phyloP scores from a whole-genome alignment of 495 filamentous ascomycete genomes.

The Hypomontagnella submonticulosa region DNA sequence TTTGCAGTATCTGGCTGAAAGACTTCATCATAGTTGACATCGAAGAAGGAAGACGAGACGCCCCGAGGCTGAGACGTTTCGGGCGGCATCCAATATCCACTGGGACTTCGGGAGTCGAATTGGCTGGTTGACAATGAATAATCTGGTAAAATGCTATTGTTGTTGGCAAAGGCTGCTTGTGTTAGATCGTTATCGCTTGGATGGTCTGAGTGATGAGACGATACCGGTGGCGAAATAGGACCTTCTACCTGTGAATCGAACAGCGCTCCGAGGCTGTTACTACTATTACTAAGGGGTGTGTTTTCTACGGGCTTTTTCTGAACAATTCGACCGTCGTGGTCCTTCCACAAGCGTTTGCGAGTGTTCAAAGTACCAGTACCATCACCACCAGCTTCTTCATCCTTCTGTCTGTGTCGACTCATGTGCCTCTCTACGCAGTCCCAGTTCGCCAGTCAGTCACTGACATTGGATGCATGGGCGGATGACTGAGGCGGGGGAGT shows the following conservation, averaged over 20 bases:
- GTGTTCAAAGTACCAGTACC: constrained; percentile 69
- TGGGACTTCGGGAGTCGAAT: constrained; percentile 24
- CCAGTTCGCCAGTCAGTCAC: constrained; percentile 32
- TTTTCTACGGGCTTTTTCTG: constrained; percentile 52
- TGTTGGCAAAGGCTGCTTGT: constrained; percentile 18
- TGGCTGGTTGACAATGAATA: constrained; percentile 24
- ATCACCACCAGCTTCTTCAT: constrained; percentile 68
- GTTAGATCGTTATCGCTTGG: constrained; percentile 26
- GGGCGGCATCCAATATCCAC: constrained; percentile 28
- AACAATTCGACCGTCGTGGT: constrained; percentile 66
- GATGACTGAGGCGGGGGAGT: constrained; percentile 12
- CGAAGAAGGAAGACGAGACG: constrained; percentile 32
- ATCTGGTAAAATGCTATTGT: constrained; percentile 23
- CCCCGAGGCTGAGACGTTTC: constrained; percentile 18
- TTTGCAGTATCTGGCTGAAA: constrained; percentile 60
- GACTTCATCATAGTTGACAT: constrained; percentile 54
- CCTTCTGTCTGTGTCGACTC: constrained; percentile 67
- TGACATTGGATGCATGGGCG: constrained; percentile 6
- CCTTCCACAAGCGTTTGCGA: constrained; percentile 68
- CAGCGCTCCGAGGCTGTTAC: constrained; percentile 8
- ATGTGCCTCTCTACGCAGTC: constrained; percentile 65
- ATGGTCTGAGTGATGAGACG: constrained; percentile 32
- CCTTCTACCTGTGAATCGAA: constrained; percentile 25
- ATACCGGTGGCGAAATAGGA: constrained; percentile 39
- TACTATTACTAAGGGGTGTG: constrained; percentile 11